phyloP scores from a whole-genome alignment of 805 yeast species.

The Pichia cephalocereana region DNA sequence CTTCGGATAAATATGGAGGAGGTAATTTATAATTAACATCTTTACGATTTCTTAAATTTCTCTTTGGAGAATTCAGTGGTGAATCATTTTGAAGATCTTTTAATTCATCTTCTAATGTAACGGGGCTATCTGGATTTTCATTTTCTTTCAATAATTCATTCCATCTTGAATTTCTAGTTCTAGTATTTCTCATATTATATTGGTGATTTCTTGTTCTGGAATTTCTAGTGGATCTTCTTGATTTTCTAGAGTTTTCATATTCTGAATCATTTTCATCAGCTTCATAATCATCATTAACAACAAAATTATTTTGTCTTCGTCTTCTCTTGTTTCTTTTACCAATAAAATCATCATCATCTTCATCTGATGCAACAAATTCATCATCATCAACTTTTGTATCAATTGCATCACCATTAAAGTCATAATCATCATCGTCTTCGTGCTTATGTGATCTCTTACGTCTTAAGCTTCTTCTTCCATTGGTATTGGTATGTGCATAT shows the following conservation, averaged over 20 bases:
- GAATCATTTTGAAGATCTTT: slow-evolving; percentile 51
- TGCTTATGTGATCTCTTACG: not conserved
- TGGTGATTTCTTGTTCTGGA: slow-evolving; percentile 1
- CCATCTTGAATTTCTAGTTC: slow-evolving; percentile 1
- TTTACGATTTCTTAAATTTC: slow-evolving; percentile 55
- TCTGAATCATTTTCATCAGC: slow-evolving; percentile 8
- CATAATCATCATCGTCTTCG: slow-evolving; percentile 7
- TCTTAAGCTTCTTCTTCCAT: slow-evolving; percentile 2
- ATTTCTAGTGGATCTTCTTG: not conserved
- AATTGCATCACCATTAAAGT: not conserved
- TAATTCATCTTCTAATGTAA: slow-evolving; percentile 54
- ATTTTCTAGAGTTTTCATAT: not conserved
- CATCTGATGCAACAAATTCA: not conserved
- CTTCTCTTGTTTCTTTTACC: slow-evolving; percentile 1
- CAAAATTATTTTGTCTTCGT: slow-evolving; percentile 7
- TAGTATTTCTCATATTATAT: not conserved
- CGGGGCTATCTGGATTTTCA: slow-evolving; percentile 15
- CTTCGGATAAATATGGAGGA: slow-evolving; percentile 57
- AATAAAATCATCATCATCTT: slow-evolving; percentile 6
- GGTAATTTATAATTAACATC: slow-evolving; percentile 75
- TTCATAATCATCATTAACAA: slow-evolving; percentile 15
- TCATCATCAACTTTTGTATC: not conserved
- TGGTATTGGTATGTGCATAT: slow-evolving; percentile 7
- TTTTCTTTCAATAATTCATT: slow-evolving; percentile 7
- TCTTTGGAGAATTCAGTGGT: slow-evolving; percentile 40